Evolutionary conservation across 2,329 filamentous ascomycete species (phyloP), one percentile per base, ranked within the genome.

Genomic region (Purpureocillium takamizusanense): DNA sequence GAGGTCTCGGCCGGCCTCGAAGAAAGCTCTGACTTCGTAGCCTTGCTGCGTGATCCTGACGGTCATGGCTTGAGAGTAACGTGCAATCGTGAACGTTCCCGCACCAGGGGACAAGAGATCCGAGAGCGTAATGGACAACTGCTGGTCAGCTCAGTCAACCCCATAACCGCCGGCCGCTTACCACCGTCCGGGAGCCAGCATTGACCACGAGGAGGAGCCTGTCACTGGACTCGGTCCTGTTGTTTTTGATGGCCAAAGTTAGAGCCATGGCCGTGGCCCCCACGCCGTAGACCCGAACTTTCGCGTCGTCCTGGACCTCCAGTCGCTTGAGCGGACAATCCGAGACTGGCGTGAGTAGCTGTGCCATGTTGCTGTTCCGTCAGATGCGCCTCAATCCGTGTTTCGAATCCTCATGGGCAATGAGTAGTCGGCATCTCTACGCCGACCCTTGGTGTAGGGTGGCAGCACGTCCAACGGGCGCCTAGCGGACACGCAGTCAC

Each of bases 1-100:
- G 28, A 63, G 61, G 35, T 63, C 58, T 37, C 59, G 49, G 4
- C 36, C 43, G 8, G 56, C 47, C 8, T 51, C 47, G 31, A 64
- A 61, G 15, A 50, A 46, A 9, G 44, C 47, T 4, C 49, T 31
- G 10, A 61, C 36, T 4, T 45, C 46, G 25, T 55, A 52, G 2
- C 41, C 35, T n/a, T 51, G 51, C 4, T 45, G 39, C 4, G 50
- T 47, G 4, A 57, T 42, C 7, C 39, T 43, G 13, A 64, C 38
- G 16, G 45, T 46, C 7, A 64, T 38, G 29, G 46, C 37, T 5
- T 43, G 39, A 3, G 41, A 36, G 11, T 39, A 29, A 23, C 43
- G 47, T 13, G 56, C 42, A 17, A 50, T 41, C n/a, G 39, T 45
- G 16, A 59, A 27, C 7, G 51, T 31, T 14, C 23, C 21, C 6